phyloP scores from a whole-genome alignment of 208 protist genomes.

The Trypanosoma melophagium region DNA sequence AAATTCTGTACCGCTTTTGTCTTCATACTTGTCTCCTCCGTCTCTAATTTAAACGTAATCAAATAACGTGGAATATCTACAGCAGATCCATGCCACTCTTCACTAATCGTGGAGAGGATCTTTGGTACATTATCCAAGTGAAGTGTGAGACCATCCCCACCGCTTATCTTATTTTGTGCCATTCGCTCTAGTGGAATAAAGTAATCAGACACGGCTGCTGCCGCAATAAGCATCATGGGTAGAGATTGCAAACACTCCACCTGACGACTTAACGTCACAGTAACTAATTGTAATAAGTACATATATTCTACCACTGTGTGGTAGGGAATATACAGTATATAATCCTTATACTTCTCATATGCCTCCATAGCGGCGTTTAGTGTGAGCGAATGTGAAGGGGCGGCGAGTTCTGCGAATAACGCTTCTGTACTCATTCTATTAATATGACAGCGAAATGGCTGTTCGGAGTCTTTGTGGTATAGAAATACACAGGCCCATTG shows the following conservation, averaged over 20 bases:
- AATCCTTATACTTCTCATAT: slow-evolving; percentile 37
- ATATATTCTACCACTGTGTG: slow-evolving; percentile 82
- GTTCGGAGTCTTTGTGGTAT: slow-evolving; percentile 48
- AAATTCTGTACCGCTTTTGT: slow-evolving; percentile 75
- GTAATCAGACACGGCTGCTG: slow-evolving; percentile 85
- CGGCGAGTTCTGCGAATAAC: slow-evolving; percentile 41
- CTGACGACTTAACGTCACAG: slow-evolving; percentile 35
- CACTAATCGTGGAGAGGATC: slow-evolving; percentile 48
- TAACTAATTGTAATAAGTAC: slow-evolving; percentile 57
- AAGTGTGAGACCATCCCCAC: slow-evolving; percentile 63
- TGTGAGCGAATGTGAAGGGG: background rate
- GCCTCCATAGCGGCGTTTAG: slow-evolving; percentile 1
- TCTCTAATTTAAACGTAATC: slow-evolving; percentile 87
- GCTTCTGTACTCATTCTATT: slow-evolving; percentile 44
- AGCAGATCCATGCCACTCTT: slow-evolving; percentile 37
- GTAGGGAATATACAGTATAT: slow-evolving; percentile 60
- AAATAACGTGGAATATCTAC: slow-evolving; percentile 27
- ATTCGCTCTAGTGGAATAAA: slow-evolving; percentile 61
- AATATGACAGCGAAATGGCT: slow-evolving; percentile 60
- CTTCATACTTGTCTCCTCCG: slow-evolving; percentile 59
- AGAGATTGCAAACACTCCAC: slow-evolving; percentile 15
- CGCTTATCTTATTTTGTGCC: slow-evolving; percentile 77
- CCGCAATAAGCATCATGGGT: slow-evolving; percentile 72
- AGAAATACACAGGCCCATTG: slow-evolving; percentile 78
- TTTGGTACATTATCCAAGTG: slow-evolving; percentile 75